phyloP scores from a whole-genome alignment of 23 red algal species.

The Gracilaria vermiculophylla region DNA sequence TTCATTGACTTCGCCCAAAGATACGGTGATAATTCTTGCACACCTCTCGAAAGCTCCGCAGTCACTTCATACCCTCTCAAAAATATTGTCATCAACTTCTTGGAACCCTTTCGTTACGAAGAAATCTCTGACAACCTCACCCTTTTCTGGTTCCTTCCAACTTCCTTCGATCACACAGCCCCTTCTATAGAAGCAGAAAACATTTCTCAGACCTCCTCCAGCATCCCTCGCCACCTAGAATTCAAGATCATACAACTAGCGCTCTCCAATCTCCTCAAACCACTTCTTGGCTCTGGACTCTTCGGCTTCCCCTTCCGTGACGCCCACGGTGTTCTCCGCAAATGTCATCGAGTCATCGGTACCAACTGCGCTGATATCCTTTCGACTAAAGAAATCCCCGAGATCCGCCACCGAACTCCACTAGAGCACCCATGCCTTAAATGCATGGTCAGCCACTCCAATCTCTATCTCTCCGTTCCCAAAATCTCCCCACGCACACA shows the following conservation, averaged over 20 bases:
- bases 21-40: neutral
- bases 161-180: neutral
- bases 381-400: neutral
- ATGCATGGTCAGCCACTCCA: neutral
- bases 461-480: neutral
- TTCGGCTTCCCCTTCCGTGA: neutral
- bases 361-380: conserved; percentile 3
- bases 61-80: conserved; percentile 1
- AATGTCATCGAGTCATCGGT: neutral
- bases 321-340: neutral
- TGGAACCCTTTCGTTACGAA: neutral
- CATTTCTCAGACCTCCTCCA: too few species aligned
- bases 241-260: neutral
- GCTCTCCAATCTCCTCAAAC: neutral
- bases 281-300: neutral
- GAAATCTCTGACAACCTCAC: neutral
- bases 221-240: neutral
- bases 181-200: neutral
- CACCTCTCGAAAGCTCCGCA: neutral
- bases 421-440: neutral
- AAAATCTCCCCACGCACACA: neutral
- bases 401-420: neutral
- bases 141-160: neutral
- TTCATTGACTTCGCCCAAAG: neutral
- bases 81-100: neutral